Evolutionary conservation across 106 monocot genomes (phyloP).

Genomic region (Apostasia shenzhenica): DNA sequence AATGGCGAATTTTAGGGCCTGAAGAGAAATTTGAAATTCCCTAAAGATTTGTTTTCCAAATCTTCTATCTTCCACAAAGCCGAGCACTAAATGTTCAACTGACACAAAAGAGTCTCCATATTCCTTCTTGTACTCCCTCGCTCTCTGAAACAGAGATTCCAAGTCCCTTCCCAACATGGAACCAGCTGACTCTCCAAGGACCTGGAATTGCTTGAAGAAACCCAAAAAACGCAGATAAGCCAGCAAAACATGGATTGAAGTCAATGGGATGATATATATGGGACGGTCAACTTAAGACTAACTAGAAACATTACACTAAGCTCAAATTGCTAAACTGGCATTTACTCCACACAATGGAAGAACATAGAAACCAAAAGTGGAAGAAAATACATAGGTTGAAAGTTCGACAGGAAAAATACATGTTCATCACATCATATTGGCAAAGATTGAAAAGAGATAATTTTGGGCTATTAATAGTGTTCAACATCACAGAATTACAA

Average conservation of each 20-base stretch:
- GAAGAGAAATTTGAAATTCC: slow-evolving; percentile 72
- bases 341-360: neutral
- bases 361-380: neutral
- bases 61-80: slow-evolving; percentile 69
- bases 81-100: slow-evolving; percentile 90
- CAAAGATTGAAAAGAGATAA: neutral
- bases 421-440: too few relatives aligned
- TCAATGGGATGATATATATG: too few relatives aligned
- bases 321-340: neutral
- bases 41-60: slow-evolving; percentile 92
- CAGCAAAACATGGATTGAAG: neutral
- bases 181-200: slow-evolving; percentile 87
- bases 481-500: neutral
- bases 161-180: slow-evolving; percentile 86
- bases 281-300: too few relatives aligned
- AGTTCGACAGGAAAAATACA: too few relatives aligned
- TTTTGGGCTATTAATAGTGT: neutral
- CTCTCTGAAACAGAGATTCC: slow-evolving; percentile 88
- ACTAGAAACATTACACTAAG: neutral
- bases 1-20: slow-evolving; percentile 50
- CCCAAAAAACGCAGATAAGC: neutral
- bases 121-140: slow-evolving; percentile 82
- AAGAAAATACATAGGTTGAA: neutral
- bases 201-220: slow-evolving; percentile 25
- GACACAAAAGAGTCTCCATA: slow-evolving; percentile 93